Evolutionary conservation across 148 eudicot species (phyloP), one percentile per base, ranked within the genome.

Genomic region (Tetragonia tetragonoides): DNA sequence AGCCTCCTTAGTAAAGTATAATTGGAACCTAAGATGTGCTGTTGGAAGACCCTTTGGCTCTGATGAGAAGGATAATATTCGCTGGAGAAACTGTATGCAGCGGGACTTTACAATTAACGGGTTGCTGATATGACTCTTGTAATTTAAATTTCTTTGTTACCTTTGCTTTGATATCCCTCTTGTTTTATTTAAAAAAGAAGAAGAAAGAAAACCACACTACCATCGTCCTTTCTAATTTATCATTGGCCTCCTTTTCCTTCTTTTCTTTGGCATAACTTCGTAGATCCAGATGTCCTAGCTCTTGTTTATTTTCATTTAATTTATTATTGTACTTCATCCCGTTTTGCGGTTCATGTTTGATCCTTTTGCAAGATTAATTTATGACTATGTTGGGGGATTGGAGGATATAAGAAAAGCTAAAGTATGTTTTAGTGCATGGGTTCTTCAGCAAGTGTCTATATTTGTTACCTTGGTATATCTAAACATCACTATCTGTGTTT

Each of bases 51-150:
- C 91, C 40, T 53, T 49, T 70, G 78, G 53, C 68, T 88, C 87
- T 75, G 86, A 86, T 63, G 86, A 91, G 76, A 80, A 82, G 78
- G 98, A 94, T 79, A 86, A 87, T 64, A 70, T 81, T 75, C 96
- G 98, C 77, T 95, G 95, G 97, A 89, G 82, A 79, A 87, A 95
- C 79, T 90, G 97, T 86, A 69, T 92, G 86, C 84, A 82, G 56
- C 80, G 98, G 42, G 98, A 95, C 85, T 90, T 95, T 76, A 95
- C 98, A 82, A 90, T 95, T 84, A 95, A 95, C 80, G 97, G 98
- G 98, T 94, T 76, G 73, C 79, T 69, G 66, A 80, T 87, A 73
- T 75, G 81, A 85, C 80, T 83, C 87, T 81, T 78, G 54, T 74
- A 78, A 77, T 74, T 83, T 81, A 61, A 72, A 78, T 37, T 79